Conservation (phyloP, 306 rosid species). For the Ormosia semicastrata region DNA sequence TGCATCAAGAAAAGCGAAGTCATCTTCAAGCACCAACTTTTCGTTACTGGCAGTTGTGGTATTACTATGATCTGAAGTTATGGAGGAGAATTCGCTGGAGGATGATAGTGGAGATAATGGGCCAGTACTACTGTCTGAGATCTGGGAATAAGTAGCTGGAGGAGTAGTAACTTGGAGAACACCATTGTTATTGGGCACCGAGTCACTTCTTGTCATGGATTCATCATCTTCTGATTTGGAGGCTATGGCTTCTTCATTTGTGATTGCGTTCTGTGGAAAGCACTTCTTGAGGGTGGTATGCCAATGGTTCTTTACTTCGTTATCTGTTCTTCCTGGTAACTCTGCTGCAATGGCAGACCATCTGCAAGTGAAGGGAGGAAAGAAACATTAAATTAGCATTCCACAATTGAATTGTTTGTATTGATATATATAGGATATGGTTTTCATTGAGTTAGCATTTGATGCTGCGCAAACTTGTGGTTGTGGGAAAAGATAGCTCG, state of each 20-base stretch:
- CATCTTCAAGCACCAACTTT: neutral
- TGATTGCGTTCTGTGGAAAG: neutral
- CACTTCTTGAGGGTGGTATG: constrained; percentile 37
- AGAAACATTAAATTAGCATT: neutral
- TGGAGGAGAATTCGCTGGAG: neutral
- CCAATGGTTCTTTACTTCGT: constrained; percentile 48
- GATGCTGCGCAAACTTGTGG: too few relatives aligned
- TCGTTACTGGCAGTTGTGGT: neutral
- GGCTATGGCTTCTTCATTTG: neutral
- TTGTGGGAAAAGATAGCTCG: too few relatives aligned
- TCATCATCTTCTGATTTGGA: constrained; percentile 9
- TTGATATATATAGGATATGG: too few relatives aligned
- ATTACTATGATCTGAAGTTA: neutral
- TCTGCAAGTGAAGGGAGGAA: constrained; percentile 4
- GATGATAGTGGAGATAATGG: neutral
- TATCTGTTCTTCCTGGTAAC: constrained; percentile 43
- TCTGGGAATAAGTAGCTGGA: neutral
- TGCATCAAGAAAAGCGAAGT: neutral
- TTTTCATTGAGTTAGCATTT: too few relatives aligned
- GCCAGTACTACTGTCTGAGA: neutral
- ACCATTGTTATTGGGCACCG: neutral
- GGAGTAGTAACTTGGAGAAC: neutral
- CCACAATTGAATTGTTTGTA: too few relatives aligned
- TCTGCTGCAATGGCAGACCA: constrained; percentile 44
- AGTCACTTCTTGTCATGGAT: neutral